Percentiles rank a stretch among this genome's conserved stretches.
These are phyloP conservation scores for Gossypium australe DNA, from an alignment of 345 rosid species.

Conservation along the genomic window DNA sequence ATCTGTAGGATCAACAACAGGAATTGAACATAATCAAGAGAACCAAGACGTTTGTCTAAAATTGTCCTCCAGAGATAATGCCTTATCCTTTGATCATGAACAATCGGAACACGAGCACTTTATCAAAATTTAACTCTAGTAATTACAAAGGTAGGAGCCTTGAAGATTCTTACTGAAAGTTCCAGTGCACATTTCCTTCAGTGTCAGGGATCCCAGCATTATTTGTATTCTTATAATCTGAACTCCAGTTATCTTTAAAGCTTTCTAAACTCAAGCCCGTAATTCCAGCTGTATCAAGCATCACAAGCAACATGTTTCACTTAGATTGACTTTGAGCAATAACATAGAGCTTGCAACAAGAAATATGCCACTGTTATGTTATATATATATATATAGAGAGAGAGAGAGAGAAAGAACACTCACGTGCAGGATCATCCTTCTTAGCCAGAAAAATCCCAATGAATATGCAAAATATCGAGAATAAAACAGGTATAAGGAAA, in stretches of 20 bases:
- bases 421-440: constrained; percentile 69
- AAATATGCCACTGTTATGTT: neutral
- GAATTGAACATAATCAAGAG: constrained; percentile 8
- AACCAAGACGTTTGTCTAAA: neutral
- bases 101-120: neutral
- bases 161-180: constrained; percentile 65
- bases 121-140: neutral
- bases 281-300: constrained; percentile 61
- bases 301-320: constrained; percentile 14
- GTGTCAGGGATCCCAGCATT: constrained; percentile 92
- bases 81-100: constrained; percentile 2
- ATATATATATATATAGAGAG: neutral
- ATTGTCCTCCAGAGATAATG: neutral
- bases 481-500: constrained; percentile 84
- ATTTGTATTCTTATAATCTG: constrained; percentile 86
- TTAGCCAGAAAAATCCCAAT: constrained; percentile 62
- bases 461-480: constrained; percentile 89
- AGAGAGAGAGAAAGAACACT: constrained; percentile 21
- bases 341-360: neutral
- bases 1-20: neutral
- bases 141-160: neutral
- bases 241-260: constrained; percentile 85
- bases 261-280: constrained; percentile 79
- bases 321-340: constrained; percentile 1
- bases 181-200: constrained; percentile 70